A percentile compares a stretch with the other conserved stretches of the same genome.
These are phyloP conservation scores for Zea mays DNA, from an alignment of 176 grass and related monocot genomes.

Conservation along the genomic window Zm-B73-REFERENCE-NAM-5.0 NC_050100.1:14106001-14106500, in stretches of 20 bases:
- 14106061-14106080: neutral
- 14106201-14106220: no score
- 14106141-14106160: no score
- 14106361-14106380: slow-evolving; percentile 76
- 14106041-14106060: neutral
- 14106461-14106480: slow-evolving; percentile 9
- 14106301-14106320: neutral
- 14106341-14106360: slow-evolving; percentile 86
- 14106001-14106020: neutral
- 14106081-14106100: neutral
- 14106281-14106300: neutral
- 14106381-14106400: slow-evolving; percentile 80
- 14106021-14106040: neutral
- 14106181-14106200: no score
- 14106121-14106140: slow-evolving; percentile 8
- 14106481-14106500: slow-evolving; percentile 23
- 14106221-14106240: neutral
- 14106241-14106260: neutral
- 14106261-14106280: neutral
- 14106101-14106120: slow-evolving; percentile 17
- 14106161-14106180: no score
- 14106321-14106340: slow-evolving; percentile 41
- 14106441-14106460: slow-evolving; percentile 99
- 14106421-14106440: slow-evolving; percentile 80
- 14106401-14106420: slow-evolving; percentile 98